These are phyloP conservation scores for Annulohypoxylon maeteangense DNA, from an alignment of 495 filamentous ascomycete species.

Conservation along the genomic window DNA sequence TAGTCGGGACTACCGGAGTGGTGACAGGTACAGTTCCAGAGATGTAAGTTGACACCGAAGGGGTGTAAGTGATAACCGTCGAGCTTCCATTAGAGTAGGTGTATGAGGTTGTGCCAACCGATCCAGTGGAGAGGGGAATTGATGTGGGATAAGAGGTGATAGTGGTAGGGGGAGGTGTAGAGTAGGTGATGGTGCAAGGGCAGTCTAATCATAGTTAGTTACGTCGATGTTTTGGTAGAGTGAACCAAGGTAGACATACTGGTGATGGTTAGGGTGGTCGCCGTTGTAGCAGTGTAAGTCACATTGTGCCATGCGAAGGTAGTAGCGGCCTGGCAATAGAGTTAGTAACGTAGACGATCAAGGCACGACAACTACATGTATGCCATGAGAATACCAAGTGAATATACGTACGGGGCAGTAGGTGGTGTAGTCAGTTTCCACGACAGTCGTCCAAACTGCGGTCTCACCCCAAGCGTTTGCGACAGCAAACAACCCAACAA, in stretches of 20 bases:
- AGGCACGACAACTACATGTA: not conserved
- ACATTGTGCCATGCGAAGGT: conserved; percentile 44
- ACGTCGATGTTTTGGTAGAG: not conserved
- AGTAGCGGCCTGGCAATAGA: conserved; percentile 39
- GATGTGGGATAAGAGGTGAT: conserved; percentile 7
- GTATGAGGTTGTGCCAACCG: conserved; percentile 18
- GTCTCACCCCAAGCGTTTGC: conserved; percentile 44
- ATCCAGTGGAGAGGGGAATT: conserved; percentile 19
- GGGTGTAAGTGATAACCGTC: conserved; percentile 38
- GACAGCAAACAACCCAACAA: conserved; percentile 48
- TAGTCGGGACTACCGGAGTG: conserved; percentile 23
- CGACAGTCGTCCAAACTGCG: conserved; percentile 46
- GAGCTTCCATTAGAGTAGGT: conserved; percentile 35
- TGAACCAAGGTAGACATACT: conserved; percentile 34
- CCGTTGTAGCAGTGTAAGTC: conserved; percentile 48
- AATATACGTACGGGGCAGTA: conserved; percentile 51
- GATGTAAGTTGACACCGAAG: conserved; percentile 34
- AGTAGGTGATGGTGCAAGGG: conserved; percentile 53
- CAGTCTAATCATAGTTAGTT: conserved; percentile 46
- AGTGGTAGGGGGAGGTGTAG: conserved; percentile 34
- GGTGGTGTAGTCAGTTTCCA: conserved; percentile 49
- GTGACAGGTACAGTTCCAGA: conserved; percentile 38
- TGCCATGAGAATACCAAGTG: not conserved
- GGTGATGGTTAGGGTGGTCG: conserved; percentile 53
- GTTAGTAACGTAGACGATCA: conserved; percentile 12